Evolutionary conservation across 495 filamentous ascomycete genomes (phyloP).

Genomic region (Peziza echinospora): DNA sequence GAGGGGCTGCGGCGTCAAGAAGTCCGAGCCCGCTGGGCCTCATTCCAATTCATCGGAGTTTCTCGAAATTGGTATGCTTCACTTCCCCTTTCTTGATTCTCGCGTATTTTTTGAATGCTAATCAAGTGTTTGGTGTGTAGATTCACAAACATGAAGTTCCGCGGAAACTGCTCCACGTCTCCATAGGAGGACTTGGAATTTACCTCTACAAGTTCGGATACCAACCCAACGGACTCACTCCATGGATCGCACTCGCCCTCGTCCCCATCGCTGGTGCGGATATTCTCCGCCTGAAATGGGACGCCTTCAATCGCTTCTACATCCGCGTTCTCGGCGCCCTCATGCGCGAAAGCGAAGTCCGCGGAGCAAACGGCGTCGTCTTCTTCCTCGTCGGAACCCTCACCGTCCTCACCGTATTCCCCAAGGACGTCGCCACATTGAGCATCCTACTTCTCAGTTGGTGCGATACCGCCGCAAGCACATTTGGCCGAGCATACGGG

Average conservation of each 20-base stretch:
- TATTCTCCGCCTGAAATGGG: conserved; percentile 55
- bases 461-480: conserved; percentile 94
- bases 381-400: conserved; percentile 87
- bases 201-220: conserved; percentile 58
- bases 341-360: conserved; percentile 90
- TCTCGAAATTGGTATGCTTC: conserved; percentile 37
- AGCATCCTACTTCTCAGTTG: conserved; percentile 74
- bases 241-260: conserved; percentile 57
- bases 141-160: conserved; percentile 58
- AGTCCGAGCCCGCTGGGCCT: conserved; percentile 73
- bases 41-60: conserved; percentile 75
- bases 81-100: neutral
- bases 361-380: conserved; percentile 86
- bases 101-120: neutral
- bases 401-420: conserved; percentile 63
- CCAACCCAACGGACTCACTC: conserved; percentile 53
- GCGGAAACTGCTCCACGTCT: conserved; percentile 62
- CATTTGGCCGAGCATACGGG: conserved; percentile 71
- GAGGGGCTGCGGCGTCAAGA: conserved; percentile 29
- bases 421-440: conserved; percentile 86
- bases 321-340: conserved; percentile 63
- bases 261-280: conserved; percentile 79
- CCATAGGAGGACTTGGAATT: conserved; percentile 82
- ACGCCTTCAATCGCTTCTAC: conserved; percentile 68
- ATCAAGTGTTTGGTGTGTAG: conserved; percentile 6